Conservation (phyloP, 2,329 filamentous ascomycete genomes). For the Sphaerostilbella broomeana region DNA sequence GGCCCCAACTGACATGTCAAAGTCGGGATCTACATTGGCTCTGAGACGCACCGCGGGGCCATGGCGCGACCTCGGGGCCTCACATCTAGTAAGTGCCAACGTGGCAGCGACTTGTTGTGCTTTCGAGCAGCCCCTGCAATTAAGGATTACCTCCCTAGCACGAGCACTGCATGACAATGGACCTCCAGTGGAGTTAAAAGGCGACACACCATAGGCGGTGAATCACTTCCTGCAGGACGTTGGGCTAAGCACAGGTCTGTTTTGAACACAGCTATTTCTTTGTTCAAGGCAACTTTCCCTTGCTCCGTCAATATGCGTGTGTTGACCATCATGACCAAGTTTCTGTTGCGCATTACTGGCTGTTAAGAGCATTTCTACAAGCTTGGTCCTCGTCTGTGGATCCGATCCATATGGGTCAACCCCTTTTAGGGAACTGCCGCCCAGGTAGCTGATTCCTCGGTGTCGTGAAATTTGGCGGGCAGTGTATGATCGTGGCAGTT, state of each 20-base stretch:
- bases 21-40: slow-evolving; percentile 8
- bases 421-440: slow-evolving; percentile 3
- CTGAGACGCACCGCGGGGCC: slow-evolving; percentile 3
- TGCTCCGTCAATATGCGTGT: slow-evolving; percentile 12
- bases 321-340: slow-evolving; percentile 9
- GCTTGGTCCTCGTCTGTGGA: no score
- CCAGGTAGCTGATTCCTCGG: slow-evolving; percentile 2
- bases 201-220: slow-evolving; percentile 11
- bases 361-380: slow-evolving; percentile 6
- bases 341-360: slow-evolving; percentile 8
- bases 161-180: not conserved
- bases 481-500: no score
- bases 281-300: no score
- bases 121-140: slow-evolving; percentile 1
- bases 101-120: slow-evolving; percentile 8
- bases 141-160: not conserved
- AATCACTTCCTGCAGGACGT: not conserved
- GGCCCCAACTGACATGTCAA: slow-evolving; percentile 3
- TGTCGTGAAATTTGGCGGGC: no score
- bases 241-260: no score
- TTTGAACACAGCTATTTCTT: slow-evolving; percentile 9
- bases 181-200: slow-evolving; percentile 1
- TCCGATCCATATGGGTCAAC: slow-evolving; percentile 2
- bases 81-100: slow-evolving; percentile 8
- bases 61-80: slow-evolving; percentile 2